Evolutionary conservation across 75 land plant species (phyloP).

Genomic region (Selaginella tamariscina): DNA sequence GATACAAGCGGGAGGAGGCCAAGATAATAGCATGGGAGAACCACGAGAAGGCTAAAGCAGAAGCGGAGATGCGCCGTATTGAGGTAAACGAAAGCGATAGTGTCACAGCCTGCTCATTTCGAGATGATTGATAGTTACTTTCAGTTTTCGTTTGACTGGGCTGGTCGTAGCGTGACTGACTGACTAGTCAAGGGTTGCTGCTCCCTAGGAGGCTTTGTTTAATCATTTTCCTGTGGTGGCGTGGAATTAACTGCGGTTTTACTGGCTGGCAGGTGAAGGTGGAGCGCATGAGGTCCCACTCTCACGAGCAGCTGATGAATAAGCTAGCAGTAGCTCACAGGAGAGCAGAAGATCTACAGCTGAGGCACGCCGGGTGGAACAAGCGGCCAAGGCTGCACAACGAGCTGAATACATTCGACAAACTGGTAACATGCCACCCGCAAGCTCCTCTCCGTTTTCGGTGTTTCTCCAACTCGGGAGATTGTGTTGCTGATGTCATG

Average conservation of each 20-base stretch:
- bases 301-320: slow-evolving; percentile 75
- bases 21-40: slow-evolving; percentile 88
- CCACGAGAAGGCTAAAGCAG: slow-evolving; percentile 64
- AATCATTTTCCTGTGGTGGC: too few relatives aligned
- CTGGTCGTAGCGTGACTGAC: neutral
- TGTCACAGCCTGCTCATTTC: neutral
- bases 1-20: slow-evolving; percentile 71
- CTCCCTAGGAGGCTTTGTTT: too few relatives aligned
- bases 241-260: too few relatives aligned
- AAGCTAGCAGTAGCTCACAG: slow-evolving; percentile 57
- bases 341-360: slow-evolving; percentile 79
- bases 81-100: too few relatives aligned
- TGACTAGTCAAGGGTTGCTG: neutral
- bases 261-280: slow-evolving; percentile 55
- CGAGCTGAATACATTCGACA: slow-evolving; percentile 32
- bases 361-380: slow-evolving; percentile 48
- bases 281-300: slow-evolving; percentile 63
- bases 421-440: slow-evolving; percentile 17
- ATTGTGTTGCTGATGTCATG: neutral
- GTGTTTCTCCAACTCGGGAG: neutral
- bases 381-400: slow-evolving; percentile 34
- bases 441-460: neutral
- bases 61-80: slow-evolving; percentile 57
- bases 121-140: neutral
- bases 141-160: neutral